Evolutionary conservation across 177 flowering plant genomes (phyloP).

Genomic region (Vitis hybrid): DNA sequence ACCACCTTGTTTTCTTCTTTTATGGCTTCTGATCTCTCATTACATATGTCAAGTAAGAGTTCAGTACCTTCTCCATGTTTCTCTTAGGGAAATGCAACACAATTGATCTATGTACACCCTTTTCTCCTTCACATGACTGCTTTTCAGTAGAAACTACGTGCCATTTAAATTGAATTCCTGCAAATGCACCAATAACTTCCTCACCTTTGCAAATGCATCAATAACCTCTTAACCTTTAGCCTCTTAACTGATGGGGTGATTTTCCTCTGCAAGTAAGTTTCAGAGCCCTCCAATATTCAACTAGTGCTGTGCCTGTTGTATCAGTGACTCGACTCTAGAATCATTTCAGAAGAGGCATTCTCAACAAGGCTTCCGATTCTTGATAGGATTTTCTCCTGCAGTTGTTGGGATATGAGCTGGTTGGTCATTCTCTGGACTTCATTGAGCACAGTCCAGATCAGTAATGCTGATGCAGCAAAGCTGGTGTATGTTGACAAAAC

Average conservation of each 20-base stretch:
- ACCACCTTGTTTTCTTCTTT: slow-evolving; percentile 26
- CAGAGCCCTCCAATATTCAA: no score
- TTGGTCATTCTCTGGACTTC: slow-evolving; percentile 7
- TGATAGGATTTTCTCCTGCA: neutral
- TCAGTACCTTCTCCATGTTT: slow-evolving; percentile 25
- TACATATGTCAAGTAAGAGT: slow-evolving; percentile 17
- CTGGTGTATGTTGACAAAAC: slow-evolving; percentile 30
- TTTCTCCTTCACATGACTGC: neutral
- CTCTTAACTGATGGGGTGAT: no score
- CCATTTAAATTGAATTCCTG: neutral
- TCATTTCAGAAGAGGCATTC: neutral
- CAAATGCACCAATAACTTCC: no score
- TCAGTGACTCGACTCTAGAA: neutral
- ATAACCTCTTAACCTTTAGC: no score
- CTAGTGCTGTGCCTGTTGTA: no score
- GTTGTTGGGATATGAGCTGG: slow-evolving; percentile 15
- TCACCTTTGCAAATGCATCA: no score
- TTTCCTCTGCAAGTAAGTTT: no score
- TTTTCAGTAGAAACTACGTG: no score
- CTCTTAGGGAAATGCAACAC: slow-evolving; percentile 24
- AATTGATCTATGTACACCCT: slow-evolving; percentile 2
- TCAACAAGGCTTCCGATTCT: neutral
- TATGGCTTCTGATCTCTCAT: slow-evolving; percentile 17
- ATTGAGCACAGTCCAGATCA: slow-evolving; percentile 10
- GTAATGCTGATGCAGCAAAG: slow-evolving; percentile 17